These are phyloP conservation scores for Nothophoma quercina DNA, from an alignment of 2,329 filamentous ascomycete genomes.

Conservation along the genomic window DNA sequence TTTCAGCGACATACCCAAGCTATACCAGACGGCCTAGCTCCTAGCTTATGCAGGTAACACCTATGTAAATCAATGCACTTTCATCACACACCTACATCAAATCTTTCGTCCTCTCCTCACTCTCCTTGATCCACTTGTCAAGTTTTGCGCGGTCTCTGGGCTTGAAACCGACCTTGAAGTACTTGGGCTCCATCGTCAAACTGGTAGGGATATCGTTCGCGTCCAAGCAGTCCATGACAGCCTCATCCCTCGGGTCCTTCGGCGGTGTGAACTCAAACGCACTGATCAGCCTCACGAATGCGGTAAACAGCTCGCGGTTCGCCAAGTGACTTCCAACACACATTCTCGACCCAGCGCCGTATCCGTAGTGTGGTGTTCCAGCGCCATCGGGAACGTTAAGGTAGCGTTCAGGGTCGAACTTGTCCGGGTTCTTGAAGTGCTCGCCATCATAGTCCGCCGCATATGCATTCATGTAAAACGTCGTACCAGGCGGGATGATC, in stretches of 20 bases:
- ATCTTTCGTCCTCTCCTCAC: conserved; percentile 55
- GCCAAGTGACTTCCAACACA: conserved; percentile 58
- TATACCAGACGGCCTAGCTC: no score
- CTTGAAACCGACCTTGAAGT: conserved; percentile 59
- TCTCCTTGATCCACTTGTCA: conserved; percentile 57
- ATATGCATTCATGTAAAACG: conserved; percentile 81
- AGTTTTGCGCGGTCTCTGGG: conserved; percentile 52
- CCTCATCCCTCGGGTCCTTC: conserved; percentile 49
- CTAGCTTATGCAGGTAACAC: neutral
- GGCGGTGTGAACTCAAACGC: conserved; percentile 57
- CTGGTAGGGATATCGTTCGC: conserved; percentile 58
- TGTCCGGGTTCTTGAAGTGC: conserved; percentile 70
- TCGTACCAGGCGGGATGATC: conserved; percentile 75
- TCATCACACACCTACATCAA: conserved; percentile 33
- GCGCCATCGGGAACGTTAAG: conserved; percentile 57
- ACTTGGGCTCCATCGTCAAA: conserved; percentile 60
- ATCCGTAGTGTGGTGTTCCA: conserved; percentile 59
- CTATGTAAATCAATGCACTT: neutral
- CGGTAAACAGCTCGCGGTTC: conserved; percentile 53
- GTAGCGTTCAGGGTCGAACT: conserved; percentile 76
- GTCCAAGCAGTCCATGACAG: conserved; percentile 55
- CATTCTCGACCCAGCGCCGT: conserved; percentile 56
- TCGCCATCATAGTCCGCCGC: conserved; percentile 74
- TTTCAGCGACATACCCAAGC: neutral
- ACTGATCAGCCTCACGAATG: conserved; percentile 57